Evolutionary conservation across 192 early-diverging fungal species (phyloP).

Genomic region (Chytriomyces confervae): DNA sequence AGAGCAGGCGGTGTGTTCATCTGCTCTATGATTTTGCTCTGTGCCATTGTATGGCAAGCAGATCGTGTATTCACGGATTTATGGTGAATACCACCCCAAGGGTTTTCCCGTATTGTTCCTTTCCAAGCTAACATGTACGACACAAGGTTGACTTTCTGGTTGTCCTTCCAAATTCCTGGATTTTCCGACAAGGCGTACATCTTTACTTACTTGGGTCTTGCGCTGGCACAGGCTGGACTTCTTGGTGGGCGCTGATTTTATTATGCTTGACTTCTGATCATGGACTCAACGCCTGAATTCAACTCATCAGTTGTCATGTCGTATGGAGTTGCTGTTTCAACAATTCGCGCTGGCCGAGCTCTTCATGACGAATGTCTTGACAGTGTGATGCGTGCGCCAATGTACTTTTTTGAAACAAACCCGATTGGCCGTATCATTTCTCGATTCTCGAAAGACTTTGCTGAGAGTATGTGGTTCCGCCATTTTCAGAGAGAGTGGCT

Average conservation of each 20-base stretch:
- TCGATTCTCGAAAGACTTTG: slow-evolving; percentile 71
- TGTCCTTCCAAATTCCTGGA: slow-evolving; percentile 41
- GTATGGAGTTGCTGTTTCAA: slow-evolving; percentile 24
- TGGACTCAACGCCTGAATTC: too few species aligned
- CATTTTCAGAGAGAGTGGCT: slow-evolving; percentile 43
- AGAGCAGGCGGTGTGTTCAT: slow-evolving; percentile 63
- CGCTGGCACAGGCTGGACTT: slow-evolving; percentile 61
- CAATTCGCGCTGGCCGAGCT: slow-evolving; percentile 50
- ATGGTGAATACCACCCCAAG: slow-evolving; percentile 57
- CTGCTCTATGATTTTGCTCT: slow-evolving; percentile 48
- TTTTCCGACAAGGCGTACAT: slow-evolving; percentile 57
- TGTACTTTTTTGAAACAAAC: slow-evolving; percentile 79
- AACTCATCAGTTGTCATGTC: background rate
- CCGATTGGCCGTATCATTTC: slow-evolving; percentile 77
- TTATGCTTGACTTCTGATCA: background rate
- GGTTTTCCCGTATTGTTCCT: background rate
- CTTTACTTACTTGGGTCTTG: slow-evolving; percentile 68
- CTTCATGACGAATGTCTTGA: slow-evolving; percentile 68
- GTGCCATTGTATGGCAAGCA: slow-evolving; percentile 61
- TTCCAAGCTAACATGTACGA: background rate
- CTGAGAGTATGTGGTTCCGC: slow-evolving; percentile 56
- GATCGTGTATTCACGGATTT: slow-evolving; percentile 63
- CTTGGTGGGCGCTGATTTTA: slow-evolving; percentile 30
- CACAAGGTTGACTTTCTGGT: slow-evolving; percentile 52
- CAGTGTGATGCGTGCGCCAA: slow-evolving; percentile 73